Conservation (phyloP, 2,329 filamentous ascomycete species). For the Fusarium keratoplasticum region DNA sequence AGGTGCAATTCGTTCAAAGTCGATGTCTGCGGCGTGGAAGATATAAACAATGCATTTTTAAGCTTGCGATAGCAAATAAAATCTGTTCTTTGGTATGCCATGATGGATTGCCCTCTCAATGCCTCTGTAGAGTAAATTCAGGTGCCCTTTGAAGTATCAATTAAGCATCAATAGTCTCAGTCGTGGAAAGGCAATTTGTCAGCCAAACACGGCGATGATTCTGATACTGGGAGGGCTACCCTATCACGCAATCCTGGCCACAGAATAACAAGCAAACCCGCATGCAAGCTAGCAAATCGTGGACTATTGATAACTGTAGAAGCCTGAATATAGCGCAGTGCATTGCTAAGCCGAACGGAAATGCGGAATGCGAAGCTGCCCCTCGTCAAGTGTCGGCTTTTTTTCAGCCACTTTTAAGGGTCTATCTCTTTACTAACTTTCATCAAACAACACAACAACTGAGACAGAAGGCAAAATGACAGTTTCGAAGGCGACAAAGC, state of each 20-base stretch:
- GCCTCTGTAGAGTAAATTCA: background rate
- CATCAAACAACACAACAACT: background rate
- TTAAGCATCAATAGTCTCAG: background rate
- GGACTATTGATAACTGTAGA: background rate
- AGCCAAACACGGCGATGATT: background rate
- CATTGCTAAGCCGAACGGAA: background rate
- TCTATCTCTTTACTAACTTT: background rate
- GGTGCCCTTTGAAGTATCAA: too few relatives aligned
- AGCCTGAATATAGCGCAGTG: background rate
- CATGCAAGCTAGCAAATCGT: background rate
- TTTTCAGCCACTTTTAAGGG: background rate
- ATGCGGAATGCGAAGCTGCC: background rate
- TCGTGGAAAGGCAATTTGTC: background rate
- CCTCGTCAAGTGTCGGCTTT: background rate
- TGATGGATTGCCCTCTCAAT: background rate
- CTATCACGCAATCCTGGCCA: background rate
- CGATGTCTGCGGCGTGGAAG: background rate
- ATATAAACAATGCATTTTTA: background rate
- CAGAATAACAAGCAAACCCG: background rate
- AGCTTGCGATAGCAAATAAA: background rate
- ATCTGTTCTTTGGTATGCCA: background rate
- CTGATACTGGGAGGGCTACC: background rate
- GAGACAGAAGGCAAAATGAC: slow-evolving; percentile 10
- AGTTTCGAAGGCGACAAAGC: slow-evolving; percentile 29
- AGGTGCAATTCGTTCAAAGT: background rate